Conservation (phyloP, 106 monocot genomes). For the Acorus gramineus region DNA sequence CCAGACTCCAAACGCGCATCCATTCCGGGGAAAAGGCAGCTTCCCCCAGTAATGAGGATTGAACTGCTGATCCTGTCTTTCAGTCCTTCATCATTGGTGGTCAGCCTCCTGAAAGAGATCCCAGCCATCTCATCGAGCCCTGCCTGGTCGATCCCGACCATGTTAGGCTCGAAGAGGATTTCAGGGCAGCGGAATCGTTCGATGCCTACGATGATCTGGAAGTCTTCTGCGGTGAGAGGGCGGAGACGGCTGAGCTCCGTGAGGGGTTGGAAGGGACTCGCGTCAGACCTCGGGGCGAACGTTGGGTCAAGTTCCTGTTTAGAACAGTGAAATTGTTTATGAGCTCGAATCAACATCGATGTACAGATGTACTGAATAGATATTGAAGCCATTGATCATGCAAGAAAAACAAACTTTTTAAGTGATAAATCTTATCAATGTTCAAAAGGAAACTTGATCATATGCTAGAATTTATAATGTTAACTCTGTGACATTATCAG, state of each 20-base stretch:
- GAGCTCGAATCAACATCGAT: too few relatives aligned
- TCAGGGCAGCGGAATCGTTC: conserved; percentile 90
- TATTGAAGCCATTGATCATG: too few relatives aligned
- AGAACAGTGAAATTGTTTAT: too few relatives aligned
- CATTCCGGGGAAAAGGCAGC: conserved; percentile 64
- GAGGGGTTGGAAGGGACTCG: conserved; percentile 8
- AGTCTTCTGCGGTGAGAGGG: conserved; percentile 63
- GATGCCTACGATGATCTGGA: conserved; percentile 48
- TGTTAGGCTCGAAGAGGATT: conserved; percentile 72
- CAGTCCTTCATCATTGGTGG: conserved; percentile 11
- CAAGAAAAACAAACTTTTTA: too few relatives aligned
- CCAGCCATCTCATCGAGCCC: conserved; percentile 85
- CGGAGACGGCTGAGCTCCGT: conserved; percentile 23
- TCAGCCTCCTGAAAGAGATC: conserved; percentile 48
- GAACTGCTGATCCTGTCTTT: conserved; percentile 56
- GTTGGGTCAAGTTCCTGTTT: conserved; percentile 76
- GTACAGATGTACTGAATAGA: too few relatives aligned
- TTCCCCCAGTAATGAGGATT: conserved; percentile 71
- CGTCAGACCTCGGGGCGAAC: conserved; percentile 42
- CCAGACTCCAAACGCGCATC: conserved; percentile 57
- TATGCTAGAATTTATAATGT: too few relatives aligned
- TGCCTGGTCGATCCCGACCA: conserved; percentile 79
- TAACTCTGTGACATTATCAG: too few relatives aligned
- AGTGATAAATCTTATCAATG: too few relatives aligned
- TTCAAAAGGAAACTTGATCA: too few relatives aligned